Conservation (phyloP, 2,329 filamentous ascomycete species). For the Aureobasidium namibiae region DNA sequence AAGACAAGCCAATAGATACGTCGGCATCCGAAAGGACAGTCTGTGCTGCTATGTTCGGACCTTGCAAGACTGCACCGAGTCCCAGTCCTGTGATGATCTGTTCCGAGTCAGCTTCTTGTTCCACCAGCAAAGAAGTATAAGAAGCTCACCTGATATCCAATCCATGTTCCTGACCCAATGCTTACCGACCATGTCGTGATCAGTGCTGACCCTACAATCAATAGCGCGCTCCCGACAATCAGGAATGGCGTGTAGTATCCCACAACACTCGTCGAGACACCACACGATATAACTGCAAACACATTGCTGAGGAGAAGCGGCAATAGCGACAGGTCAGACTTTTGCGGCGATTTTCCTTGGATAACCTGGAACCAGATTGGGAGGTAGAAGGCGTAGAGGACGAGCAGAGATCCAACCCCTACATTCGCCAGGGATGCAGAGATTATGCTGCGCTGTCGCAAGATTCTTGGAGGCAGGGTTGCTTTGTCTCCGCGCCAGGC, state of each 20-base stretch:
- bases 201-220: slow-evolving; percentile 35
- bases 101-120: slow-evolving; percentile 13
- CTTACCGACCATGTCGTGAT: slow-evolving; percentile 21
- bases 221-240: slow-evolving; percentile 30
- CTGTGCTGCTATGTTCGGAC: slow-evolving; percentile 33
- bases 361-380: slow-evolving; percentile 32
- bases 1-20: slow-evolving; percentile 33
- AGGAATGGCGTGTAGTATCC: slow-evolving; percentile 41
- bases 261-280: slow-evolving; percentile 27
- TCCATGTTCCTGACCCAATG: slow-evolving; percentile 15
- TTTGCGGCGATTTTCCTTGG: slow-evolving; percentile 34
- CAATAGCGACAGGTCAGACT: slow-evolving; percentile 31
- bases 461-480: slow-evolving; percentile 19
- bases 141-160: slow-evolving; percentile 17
- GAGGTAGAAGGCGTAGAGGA: slow-evolving; percentile 33
- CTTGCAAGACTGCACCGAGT: slow-evolving; percentile 35
- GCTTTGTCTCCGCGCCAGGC: slow-evolving; percentile 16
- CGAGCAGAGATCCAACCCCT: slow-evolving; percentile 35
- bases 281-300: slow-evolving; percentile 30
- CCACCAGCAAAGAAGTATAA: background rate
- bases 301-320: slow-evolving; percentile 34
- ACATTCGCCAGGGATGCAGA: slow-evolving; percentile 18
- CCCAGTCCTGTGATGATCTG: slow-evolving; percentile 24
- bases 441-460: slow-evolving; percentile 26
- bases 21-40: slow-evolving; percentile 29